A percentile compares a stretch with the other conserved stretches of the same genome.
These are phyloP conservation scores for Neurospora sp. DNA, from an alignment of 495 filamentous ascomycete genomes.

Conservation along the genomic window DNA sequence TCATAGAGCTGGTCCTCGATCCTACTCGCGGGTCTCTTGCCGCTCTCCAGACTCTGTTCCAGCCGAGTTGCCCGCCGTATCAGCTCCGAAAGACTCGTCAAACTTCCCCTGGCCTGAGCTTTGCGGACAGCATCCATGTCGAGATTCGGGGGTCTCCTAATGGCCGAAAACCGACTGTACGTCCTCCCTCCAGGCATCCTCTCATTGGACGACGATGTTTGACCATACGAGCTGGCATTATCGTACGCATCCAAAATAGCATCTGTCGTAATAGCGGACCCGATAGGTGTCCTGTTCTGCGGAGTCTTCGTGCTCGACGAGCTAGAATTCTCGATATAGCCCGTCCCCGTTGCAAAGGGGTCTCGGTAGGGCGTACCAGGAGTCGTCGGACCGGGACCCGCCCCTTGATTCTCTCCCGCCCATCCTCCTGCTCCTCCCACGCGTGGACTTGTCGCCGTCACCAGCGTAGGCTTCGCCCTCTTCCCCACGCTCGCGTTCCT, in stretches of 20 bases:
- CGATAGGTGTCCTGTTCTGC: constrained; percentile 4
- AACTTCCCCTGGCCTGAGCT: constrained; percentile 71
- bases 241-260: constrained; percentile 33
- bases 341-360: constrained; percentile 19
- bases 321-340: constrained; percentile 34
- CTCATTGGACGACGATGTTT: not conserved
- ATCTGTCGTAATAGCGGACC: constrained; percentile 22
- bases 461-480: constrained; percentile 60
- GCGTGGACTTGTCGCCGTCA: constrained; percentile 37
- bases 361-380: constrained; percentile 27
- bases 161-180: constrained; percentile 38
- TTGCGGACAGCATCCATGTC: constrained; percentile 71
- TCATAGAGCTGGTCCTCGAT: constrained; percentile 37
- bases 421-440: constrained; percentile 20
- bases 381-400: constrained; percentile 13
- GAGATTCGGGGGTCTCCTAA: constrained; percentile 60
- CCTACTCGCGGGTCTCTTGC: constrained; percentile 65
- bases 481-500: constrained; percentile 71
- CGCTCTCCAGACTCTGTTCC: constrained; percentile 80
- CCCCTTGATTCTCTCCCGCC: constrained; percentile 13
- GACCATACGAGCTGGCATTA: not conserved
- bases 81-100: constrained; percentile 85
- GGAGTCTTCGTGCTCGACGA: constrained; percentile 26
- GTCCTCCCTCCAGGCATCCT: constrained; percentile 7
- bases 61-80: constrained; percentile 81